Base-by-base conservation (phyloP, 202 grass and related monocot genomes). In the Panicum hallii region DNA sequence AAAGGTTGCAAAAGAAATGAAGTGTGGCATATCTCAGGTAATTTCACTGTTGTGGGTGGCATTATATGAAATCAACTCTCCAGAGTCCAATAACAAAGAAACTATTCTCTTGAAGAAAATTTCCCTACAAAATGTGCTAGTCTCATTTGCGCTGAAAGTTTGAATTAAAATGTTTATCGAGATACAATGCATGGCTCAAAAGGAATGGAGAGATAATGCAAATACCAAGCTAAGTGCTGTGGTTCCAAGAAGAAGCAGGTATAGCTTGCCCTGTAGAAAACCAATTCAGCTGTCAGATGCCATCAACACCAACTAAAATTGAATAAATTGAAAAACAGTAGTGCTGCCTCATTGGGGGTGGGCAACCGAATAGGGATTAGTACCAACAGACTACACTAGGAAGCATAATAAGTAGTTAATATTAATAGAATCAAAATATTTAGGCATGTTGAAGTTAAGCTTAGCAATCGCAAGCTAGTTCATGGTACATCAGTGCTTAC, bases 211-310 rank as follows among this genome's bases (percentile, higher is more conserved):
- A 32, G 63, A 44, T 54, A 76, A 73, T 34, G 7, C 30, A 91
- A 44, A 64, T 99, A 99, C 93, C 93, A 99, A 90, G 79, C 97
- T 99, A 75, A 99, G 91, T 46, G 93, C 97, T 85, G 97, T 99
- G 74, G 93, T 99, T 66, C 97, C 97, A 63, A 99, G 93, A 84
- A 99, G 97, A 14, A 99, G 84, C 50, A 99, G 82, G 73, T 99
- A 99, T 20, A 99, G 84, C 82, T 99, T 99, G 63, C 97, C 97
- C 97, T 99, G 80, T 78, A 80, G 72, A 84, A 88, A 86, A 77
- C 15, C 50, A 69, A 73, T 38, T 46, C 26, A 88, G 48, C 41
- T 78, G 74, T 91, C 75, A 93, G 81, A 83, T 82, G 10, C 12
- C 77, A 55, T 32, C 71, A 32, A 34, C 3, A 84, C 9, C 13